phyloP scores from a whole-genome alignment of 305 asterid genomes.

The Caryopteris hybrid region DNA sequence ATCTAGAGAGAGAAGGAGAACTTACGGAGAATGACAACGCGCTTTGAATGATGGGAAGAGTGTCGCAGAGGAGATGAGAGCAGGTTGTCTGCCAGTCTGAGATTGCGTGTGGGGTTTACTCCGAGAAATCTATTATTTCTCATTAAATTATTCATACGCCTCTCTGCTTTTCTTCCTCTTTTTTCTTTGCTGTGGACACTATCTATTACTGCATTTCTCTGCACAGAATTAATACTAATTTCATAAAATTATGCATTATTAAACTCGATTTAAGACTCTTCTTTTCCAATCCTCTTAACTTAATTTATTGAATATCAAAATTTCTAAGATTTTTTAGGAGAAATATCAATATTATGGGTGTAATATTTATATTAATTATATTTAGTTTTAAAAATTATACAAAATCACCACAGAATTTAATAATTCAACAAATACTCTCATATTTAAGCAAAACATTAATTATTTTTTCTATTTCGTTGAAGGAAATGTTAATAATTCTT shows the following conservation, averaged over 20 bases:
- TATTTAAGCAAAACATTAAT: too few species aligned
- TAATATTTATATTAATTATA: too few species aligned
- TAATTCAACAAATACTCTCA: too few species aligned
- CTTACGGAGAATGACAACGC: slow-evolving; percentile 38
- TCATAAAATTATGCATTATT: too few species aligned
- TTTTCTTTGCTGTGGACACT: neutral
- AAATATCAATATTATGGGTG: too few species aligned
- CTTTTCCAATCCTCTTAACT: too few species aligned
- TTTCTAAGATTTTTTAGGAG: too few species aligned
- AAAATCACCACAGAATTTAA: too few species aligned
- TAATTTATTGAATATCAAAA: too few species aligned
- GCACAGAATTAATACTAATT: neutral
- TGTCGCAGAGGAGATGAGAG: slow-evolving; percentile 43
- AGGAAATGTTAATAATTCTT: too few species aligned
- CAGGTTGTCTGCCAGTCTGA: slow-evolving; percentile 40
- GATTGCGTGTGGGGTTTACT: slow-evolving; percentile 56
- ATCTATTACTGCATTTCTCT: neutral
- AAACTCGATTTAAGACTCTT: neutral
- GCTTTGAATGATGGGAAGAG: slow-evolving; percentile 53
- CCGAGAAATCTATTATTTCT: neutral
- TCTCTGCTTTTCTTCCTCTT: neutral
- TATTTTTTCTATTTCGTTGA: too few species aligned
- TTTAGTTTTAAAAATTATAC: too few species aligned
- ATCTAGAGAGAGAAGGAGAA: slow-evolving; percentile 9
- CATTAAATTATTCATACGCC: slow-evolving; percentile 12